Conservation (phyloP, 805 yeast genomes). For the Candida jianshihensis region DNA sequence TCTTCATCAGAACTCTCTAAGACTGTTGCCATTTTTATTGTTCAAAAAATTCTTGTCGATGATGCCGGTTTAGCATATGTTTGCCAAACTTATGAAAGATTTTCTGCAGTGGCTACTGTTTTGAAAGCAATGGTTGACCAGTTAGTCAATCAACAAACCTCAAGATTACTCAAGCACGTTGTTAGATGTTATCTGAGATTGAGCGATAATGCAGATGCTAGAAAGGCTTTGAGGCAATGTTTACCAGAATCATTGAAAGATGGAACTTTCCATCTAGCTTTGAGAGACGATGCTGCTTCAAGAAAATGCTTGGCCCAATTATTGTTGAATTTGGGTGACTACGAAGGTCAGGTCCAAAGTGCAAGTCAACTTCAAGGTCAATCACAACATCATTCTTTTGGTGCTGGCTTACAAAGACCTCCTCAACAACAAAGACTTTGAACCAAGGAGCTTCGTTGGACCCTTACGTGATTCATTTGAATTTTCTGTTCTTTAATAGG, state of each 20-base stretch:
- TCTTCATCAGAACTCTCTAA: conserved; percentile 88
- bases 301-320: conserved; percentile 82
- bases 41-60: conserved; percentile 87
- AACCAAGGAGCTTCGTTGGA: too few species aligned
- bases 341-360: conserved; percentile 14
- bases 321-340: conserved; percentile 54
- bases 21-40: conserved; percentile 94
- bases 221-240: conserved; percentile 75
- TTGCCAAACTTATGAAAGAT: conserved; percentile 92
- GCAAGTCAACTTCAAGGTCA: neutral
- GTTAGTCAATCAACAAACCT: conserved; percentile 66
- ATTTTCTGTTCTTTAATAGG: too few species aligned
- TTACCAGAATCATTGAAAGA: conserved; percentile 85
- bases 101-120: conserved; percentile 89
- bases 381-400: too few species aligned
- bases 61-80: conserved; percentile 87
- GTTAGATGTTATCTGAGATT: conserved; percentile 89
- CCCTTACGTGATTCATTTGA: too few species aligned
- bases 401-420: neutral
- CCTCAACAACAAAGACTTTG: neutral
- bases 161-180: conserved; percentile 84
- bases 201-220: conserved; percentile 84
- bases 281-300: conserved; percentile 84
- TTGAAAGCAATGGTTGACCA: conserved; percentile 84
- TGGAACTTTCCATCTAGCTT: conserved; percentile 71